Base-by-base conservation (phyloP, 306 rosid genomes). In the Inga oerstediana region DNA sequence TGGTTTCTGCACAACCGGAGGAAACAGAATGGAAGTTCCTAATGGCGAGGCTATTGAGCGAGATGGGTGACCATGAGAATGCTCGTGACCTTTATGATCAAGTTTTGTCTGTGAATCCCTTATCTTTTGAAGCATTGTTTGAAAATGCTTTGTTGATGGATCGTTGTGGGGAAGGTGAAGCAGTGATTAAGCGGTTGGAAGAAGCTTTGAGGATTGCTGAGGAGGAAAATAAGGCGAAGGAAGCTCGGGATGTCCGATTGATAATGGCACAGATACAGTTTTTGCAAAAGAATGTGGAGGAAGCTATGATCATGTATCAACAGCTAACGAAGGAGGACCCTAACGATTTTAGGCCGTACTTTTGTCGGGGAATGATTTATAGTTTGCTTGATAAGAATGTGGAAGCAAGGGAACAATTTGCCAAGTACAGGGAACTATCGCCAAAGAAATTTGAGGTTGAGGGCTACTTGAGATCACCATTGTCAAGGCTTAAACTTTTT, bases 401-500 rank as follows among this genome's bases (percentile, higher is more conserved):
- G 0, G 99, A 95, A 84, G 99, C 99, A 0, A 91, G 37, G 67
- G 96, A 91, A 81, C 92, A 93, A 65, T 95, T 95, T 69, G 88
- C 81, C 9, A 95, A 90, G 86, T 95, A 93, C 80, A 78, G 89
- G 51, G 91, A 92, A 69, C 90, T 93, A 68, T 92, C 97, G 19
- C 99, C 97, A 0, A 95, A 92, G 86, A 93, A 95, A 82, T 92
- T 92, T 48, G 98, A 95, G 83, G 97, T 93, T 62, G 99, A 95
- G 77, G 98, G 99, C 0, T 93, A 89, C 82, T 87, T 92, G 85
- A 85, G 97, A 76, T 82, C 87, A 20, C 92, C 98, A 62, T 84
- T 95, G 86, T 95, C 99, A 5, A 89, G 89, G 86, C 88, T 93
- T 88, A 95, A 95, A 88, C 80, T 93, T 2, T 92, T 92, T 80